A percentile compares a stretch with the other conserved stretches of the same genome.
phyloP scores from a whole-genome alignment of 768 basidiomycete genomes.

The Coprinellus aureogranulatus region DNA sequence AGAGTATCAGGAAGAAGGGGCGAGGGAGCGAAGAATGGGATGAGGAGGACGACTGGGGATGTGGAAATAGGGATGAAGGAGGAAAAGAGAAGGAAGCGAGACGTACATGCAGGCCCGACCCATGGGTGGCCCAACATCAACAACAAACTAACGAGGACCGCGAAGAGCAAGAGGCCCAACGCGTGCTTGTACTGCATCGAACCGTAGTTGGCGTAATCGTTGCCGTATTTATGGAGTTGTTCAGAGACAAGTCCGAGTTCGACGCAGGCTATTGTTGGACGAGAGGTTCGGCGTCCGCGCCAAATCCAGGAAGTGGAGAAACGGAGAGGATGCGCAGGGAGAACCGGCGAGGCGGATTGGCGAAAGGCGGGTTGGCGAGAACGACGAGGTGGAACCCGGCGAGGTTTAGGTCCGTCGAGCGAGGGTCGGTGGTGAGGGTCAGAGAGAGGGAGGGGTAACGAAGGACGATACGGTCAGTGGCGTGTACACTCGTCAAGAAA shows the following conservation, averaged over 20 bases:
- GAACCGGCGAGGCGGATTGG: not conserved
- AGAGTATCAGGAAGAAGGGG: no score
- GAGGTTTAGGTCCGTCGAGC: no score
- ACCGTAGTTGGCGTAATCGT: conserved; percentile 23
- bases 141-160: conserved; percentile 23
- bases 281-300: no score
- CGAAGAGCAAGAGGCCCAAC: conserved; percentile 28
- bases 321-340: no score
- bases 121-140: conserved; percentile 24
- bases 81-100: not conserved
- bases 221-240: conserved; percentile 29
- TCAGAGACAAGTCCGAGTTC: conserved; percentile 30
- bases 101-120: conserved; percentile 24
- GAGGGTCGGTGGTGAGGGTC: not conserved
- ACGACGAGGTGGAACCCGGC: no score
- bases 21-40: no score
- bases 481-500: not conserved
- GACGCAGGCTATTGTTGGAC: conserved; percentile 18
- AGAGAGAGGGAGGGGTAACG: not conserved
- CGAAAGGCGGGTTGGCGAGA: not conserved
- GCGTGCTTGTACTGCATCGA: conserved; percentile 27
- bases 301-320: no score
- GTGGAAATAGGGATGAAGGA: not conserved
- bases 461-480: not conserved
- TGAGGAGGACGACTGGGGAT: no score